Base-by-base conservation (phyloP, 768 basidiomycete species). In the Suillus weaverae region DNA sequence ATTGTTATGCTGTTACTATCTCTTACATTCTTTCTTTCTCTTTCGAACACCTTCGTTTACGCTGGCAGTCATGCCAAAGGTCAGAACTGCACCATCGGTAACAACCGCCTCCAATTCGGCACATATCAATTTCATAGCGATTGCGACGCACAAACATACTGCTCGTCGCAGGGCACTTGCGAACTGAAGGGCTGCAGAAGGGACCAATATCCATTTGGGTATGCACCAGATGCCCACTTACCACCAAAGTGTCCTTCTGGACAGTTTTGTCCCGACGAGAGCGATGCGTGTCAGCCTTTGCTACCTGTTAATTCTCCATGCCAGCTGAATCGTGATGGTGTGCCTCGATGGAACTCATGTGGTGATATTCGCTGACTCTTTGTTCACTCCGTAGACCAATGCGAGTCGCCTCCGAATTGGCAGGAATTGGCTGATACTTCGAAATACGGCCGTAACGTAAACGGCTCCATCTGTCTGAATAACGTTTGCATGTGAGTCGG, bases 281-380 rank as follows among this genome's bases (percentile, higher is more conserved):
- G 85, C 65, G 87, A 88, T 67, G 78, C 74, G 9, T 96, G 94
- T 77, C 84, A 88, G 71, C 67, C 76, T 6, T 69, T 89, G 39
- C 78, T 91, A 18, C 62, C 83, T 1, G 86, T 92, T 4, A 88
- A 82, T 33, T 88, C 86, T 66, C 72, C 83, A 35, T 95, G 94
- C 78, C 93, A 95, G 76, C 84, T 95, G 65, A 91, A 95, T 72
- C 87, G 94, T 61, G 94, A 95, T 75, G 92, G 94, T 91, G 65
- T 62, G 82, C 4, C 36, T 38, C 3, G 20, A 35, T n/a, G 32
- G 3, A 41, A 9, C 11, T 44, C 20, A 30, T 35, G 8, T 41
- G 55, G 22, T 57, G 18, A 18, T 54, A 44, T 53, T 55, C 43
- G 56, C 57, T 32, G 43, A 46, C 61, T 61, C 55, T 30, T 9